Percentiles rank a stretch among this genome's conserved stretches.
phyloP scores from a whole-genome alignment of 1,284 basidiomycete species.

The Sanghuangporus weigelae region DNA sequence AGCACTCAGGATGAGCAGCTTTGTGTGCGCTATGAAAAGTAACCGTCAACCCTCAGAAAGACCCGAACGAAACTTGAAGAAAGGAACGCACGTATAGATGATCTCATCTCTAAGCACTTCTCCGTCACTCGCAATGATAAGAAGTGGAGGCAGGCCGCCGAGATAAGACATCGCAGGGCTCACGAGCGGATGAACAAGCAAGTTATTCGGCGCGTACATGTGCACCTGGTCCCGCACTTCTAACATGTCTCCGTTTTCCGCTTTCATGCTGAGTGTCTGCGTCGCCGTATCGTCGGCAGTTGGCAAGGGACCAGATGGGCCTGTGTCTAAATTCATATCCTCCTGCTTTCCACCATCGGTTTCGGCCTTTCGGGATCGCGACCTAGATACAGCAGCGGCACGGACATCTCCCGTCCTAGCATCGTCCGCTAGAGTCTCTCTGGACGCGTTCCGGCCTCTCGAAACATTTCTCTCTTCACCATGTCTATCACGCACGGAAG shows the following conservation, averaged over 20 bases:
- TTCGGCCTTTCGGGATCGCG: not conserved
- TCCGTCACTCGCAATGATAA: constrained; percentile 83
- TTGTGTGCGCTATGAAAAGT: constrained; percentile 72
- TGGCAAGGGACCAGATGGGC: constrained; percentile 42
- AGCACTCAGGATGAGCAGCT: constrained; percentile 79
- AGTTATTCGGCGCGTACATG: constrained; percentile 82
- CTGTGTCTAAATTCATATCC: constrained; percentile 28
- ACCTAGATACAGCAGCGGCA: not conserved
- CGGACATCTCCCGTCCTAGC: constrained; percentile 14
- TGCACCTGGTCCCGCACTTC: constrained; percentile 75
- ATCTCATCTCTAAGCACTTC: constrained; percentile 94
- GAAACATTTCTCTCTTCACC: not conserved
- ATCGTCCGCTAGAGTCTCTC: constrained; percentile 1
- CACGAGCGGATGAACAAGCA: constrained; percentile 82
- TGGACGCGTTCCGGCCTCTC: not conserved
- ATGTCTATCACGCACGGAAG: not conserved
- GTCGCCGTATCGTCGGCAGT: constrained; percentile 25
- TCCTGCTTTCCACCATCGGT: not conserved
- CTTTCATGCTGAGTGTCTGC: constrained; percentile 41
- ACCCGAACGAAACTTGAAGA: not conserved
- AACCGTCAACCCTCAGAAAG: not conserved
- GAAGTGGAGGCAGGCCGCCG: constrained; percentile 85
- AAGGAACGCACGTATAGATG: constrained; percentile 70
- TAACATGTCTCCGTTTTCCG: constrained; percentile 45
- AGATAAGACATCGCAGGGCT: constrained; percentile 82